These are phyloP conservation scores for Xylaria sp. DNA, from an alignment of 2,329 filamentous ascomycete species.

Conservation along the genomic window DNA sequence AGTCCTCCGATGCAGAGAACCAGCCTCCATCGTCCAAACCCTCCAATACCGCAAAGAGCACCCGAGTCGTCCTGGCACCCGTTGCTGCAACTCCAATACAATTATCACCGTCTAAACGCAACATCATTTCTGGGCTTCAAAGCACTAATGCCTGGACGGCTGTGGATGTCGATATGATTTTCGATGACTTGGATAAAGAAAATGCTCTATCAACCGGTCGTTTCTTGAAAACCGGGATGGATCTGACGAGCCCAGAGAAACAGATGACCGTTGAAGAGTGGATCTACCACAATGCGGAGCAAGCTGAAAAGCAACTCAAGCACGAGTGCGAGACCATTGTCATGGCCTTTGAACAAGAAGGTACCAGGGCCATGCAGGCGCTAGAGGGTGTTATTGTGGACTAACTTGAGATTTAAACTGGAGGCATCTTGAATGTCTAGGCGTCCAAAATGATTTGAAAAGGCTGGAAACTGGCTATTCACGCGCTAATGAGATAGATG, in stretches of 20 bases:
- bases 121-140: slow-evolving; percentile 65
- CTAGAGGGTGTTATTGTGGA: slow-evolving; percentile 77
- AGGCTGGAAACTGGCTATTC: background rate
- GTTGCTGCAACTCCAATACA: slow-evolving; percentile 60
- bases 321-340: slow-evolving; percentile 87
- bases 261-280: slow-evolving; percentile 94
- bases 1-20: slow-evolving; percentile 84
- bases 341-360: slow-evolving; percentile 83
- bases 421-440: background rate
- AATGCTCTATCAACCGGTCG: slow-evolving; percentile 55
- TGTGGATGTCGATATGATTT: slow-evolving; percentile 79
- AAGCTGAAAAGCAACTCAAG: slow-evolving; percentile 82
- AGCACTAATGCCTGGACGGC: slow-evolving; percentile 74
- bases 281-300: slow-evolving; percentile 82
- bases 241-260: slow-evolving; percentile 80
- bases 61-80: slow-evolving; percentile 59
- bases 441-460: background rate
- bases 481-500: slow-evolving; percentile 19
- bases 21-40: slow-evolving; percentile 75
- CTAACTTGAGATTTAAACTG: slow-evolving; percentile 36
- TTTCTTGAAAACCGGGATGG: slow-evolving; percentile 65
- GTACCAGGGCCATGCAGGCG: slow-evolving; percentile 77
- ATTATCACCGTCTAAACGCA: slow-evolving; percentile 71
- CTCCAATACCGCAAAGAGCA: slow-evolving; percentile 57
- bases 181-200: slow-evolving; percentile 65